Evolutionary conservation across 768 basidiomycete species (phyloP), one percentile per base, ranked within the genome.

Genomic region (Podaxis rugospora): DNA sequence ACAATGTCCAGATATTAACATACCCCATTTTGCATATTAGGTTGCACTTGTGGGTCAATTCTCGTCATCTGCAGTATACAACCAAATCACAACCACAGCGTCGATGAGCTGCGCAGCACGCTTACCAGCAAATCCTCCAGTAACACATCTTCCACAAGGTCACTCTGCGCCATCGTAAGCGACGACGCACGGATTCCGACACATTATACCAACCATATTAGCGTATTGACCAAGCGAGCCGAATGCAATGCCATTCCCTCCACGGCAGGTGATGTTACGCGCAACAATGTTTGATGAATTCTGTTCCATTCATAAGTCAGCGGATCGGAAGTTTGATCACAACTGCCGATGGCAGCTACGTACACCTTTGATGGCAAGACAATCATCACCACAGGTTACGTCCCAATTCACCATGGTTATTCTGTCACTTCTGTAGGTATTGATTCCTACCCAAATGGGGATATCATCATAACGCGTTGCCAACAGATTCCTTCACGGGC

Each of bases 331-430:
- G 44, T 3, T 10, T 13, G 28, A 39, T 13, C 28, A 28, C 37
- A 23, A 51, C 44, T 51, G 36, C 47, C 10, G 35, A 54, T n/a
- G 37, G 36, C 28, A 37, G n/a, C 47, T 51, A 70, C 81, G 18
- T 66, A 84, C 83, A 7, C 83, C 84, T 73, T 86, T 85, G 71
- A 86, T 82, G 13, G 83, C 84, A n/a, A 86, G 69, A 60, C 84
- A 86, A 65, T 86, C 84, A 66, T 86, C 85, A n/a, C 84, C 83
- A 59, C 79, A 83, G 14, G 83, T 85, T 18, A 86, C 74, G 69
- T 86, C 83, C 80, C 80, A 86, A 66, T 86, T 83, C 37, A 79
- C 61, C 59, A 86, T 64, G 0, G 76, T 69, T 35, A 86, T 68
- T 5, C 71, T 68, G 61, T 82, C 76, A 61, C 82, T 82, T 32